phyloP scores from a whole-genome alignment of 805 yeast genomes.

The Metschnikowia vanudenii region DNA sequence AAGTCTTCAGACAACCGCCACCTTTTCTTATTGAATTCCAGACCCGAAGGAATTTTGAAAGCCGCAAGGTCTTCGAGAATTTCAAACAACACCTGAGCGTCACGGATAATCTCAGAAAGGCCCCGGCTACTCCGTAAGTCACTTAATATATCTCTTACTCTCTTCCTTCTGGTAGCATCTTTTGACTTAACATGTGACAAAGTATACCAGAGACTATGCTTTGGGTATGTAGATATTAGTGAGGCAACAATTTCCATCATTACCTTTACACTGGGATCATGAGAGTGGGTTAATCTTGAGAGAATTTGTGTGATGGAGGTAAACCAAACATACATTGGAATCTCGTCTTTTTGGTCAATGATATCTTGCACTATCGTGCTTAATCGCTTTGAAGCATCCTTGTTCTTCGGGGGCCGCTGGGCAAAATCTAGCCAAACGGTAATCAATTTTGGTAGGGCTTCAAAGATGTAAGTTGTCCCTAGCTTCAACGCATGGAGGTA shows the following conservation, averaged over 20 bases:
- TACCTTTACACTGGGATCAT: constrained; percentile 52
- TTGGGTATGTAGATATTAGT: constrained; percentile 67
- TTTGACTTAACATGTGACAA: constrained; percentile 66
- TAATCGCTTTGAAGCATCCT: constrained; percentile 37
- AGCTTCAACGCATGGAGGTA: constrained; percentile 59
- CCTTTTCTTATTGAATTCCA: constrained; percentile 24
- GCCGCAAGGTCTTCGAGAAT: constrained; percentile 45
- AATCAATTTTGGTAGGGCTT: constrained; percentile 84
- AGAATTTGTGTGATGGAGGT: constrained; percentile 82
- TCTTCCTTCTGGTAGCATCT: constrained; percentile 28
- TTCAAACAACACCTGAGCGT: constrained; percentile 38
- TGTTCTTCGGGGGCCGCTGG: constrained; percentile 24
- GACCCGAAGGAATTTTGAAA: constrained; percentile 34
- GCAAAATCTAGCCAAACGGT: constrained; percentile 89
- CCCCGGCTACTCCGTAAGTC: constrained; percentile 15
- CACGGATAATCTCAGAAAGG: constrained; percentile 20
- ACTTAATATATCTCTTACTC: constrained; percentile 28
- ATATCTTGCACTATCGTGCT: constrained; percentile 50
- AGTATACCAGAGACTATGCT: constrained; percentile 83
- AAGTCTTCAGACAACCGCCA: constrained; percentile 44
- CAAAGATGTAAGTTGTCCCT: constrained; percentile 69
- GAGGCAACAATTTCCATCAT: constrained; percentile 57
- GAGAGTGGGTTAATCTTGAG: constrained; percentile 71
- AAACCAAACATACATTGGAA: constrained; percentile 65
- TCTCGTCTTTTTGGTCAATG: constrained; percentile 41